These are phyloP conservation scores for Grigorovia yakushimaensis DNA, from an alignment of 805 yeast species.

Conservation along the genomic window DNA sequence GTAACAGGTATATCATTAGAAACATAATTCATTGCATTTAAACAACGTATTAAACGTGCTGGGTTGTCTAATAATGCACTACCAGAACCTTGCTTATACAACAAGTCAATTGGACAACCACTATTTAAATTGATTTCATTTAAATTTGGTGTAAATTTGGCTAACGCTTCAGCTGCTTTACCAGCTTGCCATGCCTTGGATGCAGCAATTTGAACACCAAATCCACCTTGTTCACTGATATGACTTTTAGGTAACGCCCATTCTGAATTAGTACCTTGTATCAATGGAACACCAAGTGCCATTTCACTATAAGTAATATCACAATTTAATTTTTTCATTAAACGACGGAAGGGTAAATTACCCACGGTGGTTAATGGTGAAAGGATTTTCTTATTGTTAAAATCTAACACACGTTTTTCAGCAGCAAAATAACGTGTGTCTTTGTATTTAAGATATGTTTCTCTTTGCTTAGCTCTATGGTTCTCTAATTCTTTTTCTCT, in stretches of 20 bases:
- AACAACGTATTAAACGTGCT: slow-evolving; percentile 62
- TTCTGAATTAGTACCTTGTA: slow-evolving; percentile 87
- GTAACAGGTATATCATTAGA: slow-evolving; percentile 90
- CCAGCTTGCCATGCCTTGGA: slow-evolving; percentile 89
- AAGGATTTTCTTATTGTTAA: slow-evolving; percentile 68
- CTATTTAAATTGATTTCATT: slow-evolving; percentile 85
- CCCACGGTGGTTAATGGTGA: slow-evolving; percentile 98
- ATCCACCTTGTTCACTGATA: slow-evolving; percentile 68
- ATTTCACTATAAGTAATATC: slow-evolving; percentile 91
- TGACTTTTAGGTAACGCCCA: slow-evolving; percentile 98
- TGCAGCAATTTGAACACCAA: slow-evolving; percentile 89
- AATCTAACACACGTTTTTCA: slow-evolving; percentile 73
- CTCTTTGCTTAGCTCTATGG: slow-evolving; percentile 24
- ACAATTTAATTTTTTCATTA: slow-evolving; percentile 85
- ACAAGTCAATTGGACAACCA: slow-evolving; percentile 94
- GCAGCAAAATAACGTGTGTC: slow-evolving; percentile 68
- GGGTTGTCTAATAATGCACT: slow-evolving; percentile 88
- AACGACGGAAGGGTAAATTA: slow-evolving; percentile 85
- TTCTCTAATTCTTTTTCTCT: slow-evolving; percentile 26
- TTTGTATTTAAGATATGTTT: slow-evolving; percentile 35
- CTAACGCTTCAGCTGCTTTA: slow-evolving; percentile 72
- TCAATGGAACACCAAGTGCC: slow-evolving; percentile 79
- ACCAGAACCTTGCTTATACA: slow-evolving; percentile 94
- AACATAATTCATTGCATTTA: slow-evolving; percentile 81
- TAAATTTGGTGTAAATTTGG: slow-evolving; percentile 40